Evolutionary conservation across 2,329 filamentous ascomycete genomes (phyloP), one percentile per base, ranked within the genome.

Genomic region (Aspergillus sp.): DNA sequence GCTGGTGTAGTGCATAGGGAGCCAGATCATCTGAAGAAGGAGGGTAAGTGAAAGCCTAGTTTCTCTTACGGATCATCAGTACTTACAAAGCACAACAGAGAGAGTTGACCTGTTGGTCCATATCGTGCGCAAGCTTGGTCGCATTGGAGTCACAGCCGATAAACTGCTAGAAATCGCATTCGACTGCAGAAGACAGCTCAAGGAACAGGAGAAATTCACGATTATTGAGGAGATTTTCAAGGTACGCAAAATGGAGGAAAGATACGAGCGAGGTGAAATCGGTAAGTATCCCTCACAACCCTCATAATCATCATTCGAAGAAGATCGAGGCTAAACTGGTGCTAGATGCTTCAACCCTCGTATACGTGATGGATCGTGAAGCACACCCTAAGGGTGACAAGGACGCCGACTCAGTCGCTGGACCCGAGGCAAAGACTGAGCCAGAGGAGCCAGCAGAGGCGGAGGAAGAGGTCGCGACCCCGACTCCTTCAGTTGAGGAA

Each of bases 11-110:
- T 75, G 43, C 81, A 82, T 69, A 79, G 74, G 66, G 81, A 82
- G 67, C 80, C 81, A 3, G 80, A 82, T 57, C 81, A 83, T 66
- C 65, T 81, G 19, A 72, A 74, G 54, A 81, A 80, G 70, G 74
- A 77, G 43, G 75, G 80, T 82, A 73, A 64, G 79, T 67, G 17
- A 52, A 7, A 23, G 13, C 12, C 12, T n/a, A 17, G 4, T 10
- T 10, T n/a, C 13, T 28, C 19, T n/a, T 36, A 21, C 38, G n/a
- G 38, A 23, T 8, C 15, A 55, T 23, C 15, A 10, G 15, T 45
- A 17, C 47, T 63, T 6, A 59, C 38, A 19, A 12, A 5, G 5
- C 2, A 13, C 45, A 7, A 51, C 15, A 78, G 76, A 74, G 53
- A 71, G 76, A 5, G 68, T 78, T 58, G 68, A 70, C 30, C 73